Conservation (phyloP, 2,329 filamentous ascomycete species). For the Pseudocercospora fuligena region DNA sequence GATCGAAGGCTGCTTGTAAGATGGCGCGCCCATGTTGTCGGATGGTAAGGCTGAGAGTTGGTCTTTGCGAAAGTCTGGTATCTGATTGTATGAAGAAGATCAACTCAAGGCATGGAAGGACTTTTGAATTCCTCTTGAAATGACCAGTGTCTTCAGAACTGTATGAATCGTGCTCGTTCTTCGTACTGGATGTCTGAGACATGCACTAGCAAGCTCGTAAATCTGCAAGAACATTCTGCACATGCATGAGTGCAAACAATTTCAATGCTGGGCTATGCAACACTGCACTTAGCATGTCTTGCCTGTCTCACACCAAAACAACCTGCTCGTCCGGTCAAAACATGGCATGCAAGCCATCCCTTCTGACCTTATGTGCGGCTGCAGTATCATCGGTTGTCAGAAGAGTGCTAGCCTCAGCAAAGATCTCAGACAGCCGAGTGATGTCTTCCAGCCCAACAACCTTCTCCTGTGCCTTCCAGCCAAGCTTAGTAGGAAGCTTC, state of each 20-base stretch:
- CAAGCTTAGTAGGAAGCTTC: slow-evolving; percentile 47
- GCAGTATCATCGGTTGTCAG: slow-evolving; percentile 14
- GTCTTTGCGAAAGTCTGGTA: no score
- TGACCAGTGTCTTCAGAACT: neutral
- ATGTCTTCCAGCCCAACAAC: slow-evolving; percentile 44
- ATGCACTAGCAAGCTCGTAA: neutral
- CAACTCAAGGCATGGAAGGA: no score
- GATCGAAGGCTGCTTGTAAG: neutral
- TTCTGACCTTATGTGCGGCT: neutral
- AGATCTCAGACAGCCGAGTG: slow-evolving; percentile 19
- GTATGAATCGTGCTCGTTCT: neutral
- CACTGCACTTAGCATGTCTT: no score
- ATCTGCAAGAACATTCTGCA: no score
- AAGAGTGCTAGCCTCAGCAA: slow-evolving; percentile 20
- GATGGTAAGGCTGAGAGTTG: neutral
- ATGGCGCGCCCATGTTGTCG: neutral
- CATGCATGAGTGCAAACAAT: no score
- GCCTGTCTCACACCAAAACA: no score
- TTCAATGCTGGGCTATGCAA: no score
- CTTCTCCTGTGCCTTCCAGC: slow-evolving; percentile 43
- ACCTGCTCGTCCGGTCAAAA: neutral
- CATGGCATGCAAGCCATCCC: neutral
- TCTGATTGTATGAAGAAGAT: no score
- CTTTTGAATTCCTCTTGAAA: neutral
- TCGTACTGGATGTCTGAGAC: neutral